phyloP scores from a whole-genome alignment of 768 basidiomycete species.

The Amanita jacksonii region DNA sequence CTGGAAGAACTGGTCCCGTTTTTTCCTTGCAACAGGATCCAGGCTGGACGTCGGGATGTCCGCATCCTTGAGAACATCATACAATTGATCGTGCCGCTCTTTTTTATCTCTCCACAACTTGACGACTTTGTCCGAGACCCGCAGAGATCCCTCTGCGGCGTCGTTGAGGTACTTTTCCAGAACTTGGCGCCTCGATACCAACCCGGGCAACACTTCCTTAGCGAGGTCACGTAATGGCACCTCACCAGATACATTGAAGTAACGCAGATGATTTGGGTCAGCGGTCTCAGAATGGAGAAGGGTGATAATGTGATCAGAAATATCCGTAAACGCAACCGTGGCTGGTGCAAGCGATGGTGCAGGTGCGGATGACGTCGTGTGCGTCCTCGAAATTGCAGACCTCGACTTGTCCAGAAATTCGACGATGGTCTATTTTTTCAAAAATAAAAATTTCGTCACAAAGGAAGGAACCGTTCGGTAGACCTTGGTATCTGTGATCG shows the following conservation, averaged over 20 bases:
- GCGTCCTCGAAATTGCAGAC: constrained; percentile 53
- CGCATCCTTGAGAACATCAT: constrained; percentile 38
- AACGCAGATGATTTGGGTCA: constrained; percentile 52
- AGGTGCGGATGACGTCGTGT: constrained; percentile 62
- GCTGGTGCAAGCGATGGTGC: constrained; percentile 73
- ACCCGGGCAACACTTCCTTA: constrained; percentile 25
- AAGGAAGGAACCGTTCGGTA: too few species aligned
- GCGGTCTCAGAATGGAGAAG: constrained; percentile 55
- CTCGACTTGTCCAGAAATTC: constrained; percentile 82
- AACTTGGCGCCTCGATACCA: constrained; percentile 39
- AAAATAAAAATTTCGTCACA: too few species aligned
- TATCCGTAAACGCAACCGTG: constrained; percentile 59
- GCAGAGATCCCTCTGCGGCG: constrained; percentile 35
- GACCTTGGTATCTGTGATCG: constrained; percentile 43
- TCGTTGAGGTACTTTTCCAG: constrained; percentile 43
- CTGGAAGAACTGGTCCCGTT: constrained; percentile 41
- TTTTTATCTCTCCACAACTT: constrained; percentile 53
- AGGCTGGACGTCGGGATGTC: constrained; percentile 30
- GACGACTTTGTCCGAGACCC: constrained; percentile 54
- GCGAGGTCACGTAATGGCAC: constrained; percentile 42
- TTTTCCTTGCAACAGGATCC: constrained; percentile 26
- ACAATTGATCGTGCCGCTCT: constrained; percentile 29
- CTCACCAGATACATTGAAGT: constrained; percentile 49
- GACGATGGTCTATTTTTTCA: constrained; percentile 54
- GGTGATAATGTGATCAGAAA: constrained; percentile 42